Percentiles rank a stretch among this genome's conserved stretches.
Conservation (phyloP, 257 asterid species). For the Datura wrightii region DNA sequence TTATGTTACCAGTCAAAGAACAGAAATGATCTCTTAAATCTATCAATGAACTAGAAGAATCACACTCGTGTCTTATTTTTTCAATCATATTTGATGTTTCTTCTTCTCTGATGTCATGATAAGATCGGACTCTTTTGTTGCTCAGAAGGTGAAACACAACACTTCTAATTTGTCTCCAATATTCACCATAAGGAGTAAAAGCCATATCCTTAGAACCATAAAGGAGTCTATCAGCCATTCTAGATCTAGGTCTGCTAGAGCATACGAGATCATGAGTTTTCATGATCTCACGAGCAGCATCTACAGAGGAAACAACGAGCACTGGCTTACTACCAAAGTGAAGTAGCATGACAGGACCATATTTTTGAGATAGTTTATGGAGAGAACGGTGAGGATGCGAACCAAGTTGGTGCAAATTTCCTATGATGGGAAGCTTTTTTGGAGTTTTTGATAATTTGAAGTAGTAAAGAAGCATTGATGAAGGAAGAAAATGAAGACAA, state of each 20-base stretch:
- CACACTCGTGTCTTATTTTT: not conserved
- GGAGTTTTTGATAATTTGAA: constrained; percentile 37
- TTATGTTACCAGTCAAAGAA: constrained; percentile 40
- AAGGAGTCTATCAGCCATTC: not conserved
- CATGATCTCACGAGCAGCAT: constrained; percentile 50
- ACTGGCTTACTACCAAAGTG: constrained; percentile 44
- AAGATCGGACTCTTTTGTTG: constrained; percentile 33
- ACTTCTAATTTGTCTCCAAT: constrained; percentile 35
- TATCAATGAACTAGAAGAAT: constrained; percentile 16
- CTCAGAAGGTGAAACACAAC: constrained; percentile 28
- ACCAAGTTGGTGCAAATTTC: constrained; percentile 53
- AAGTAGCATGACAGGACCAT: constrained; percentile 55
- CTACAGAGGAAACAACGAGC: constrained; percentile 42
- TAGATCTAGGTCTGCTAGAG: constrained; percentile 37
- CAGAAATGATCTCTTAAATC: constrained; percentile 42
- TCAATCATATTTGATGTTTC: constrained; percentile 26
- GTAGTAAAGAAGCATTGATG: constrained; percentile 28
- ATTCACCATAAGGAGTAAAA: constrained; percentile 24
- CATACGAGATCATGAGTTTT: constrained; percentile 50
- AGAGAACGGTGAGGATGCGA: constrained; percentile 43
- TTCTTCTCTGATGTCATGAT: constrained; percentile 5
- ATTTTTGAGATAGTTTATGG: constrained; percentile 37
- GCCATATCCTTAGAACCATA: constrained; percentile 23
- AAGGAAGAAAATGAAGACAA: not conserved
- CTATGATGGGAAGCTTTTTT: constrained; percentile 49